Conservation (phyloP, 768 basidiomycete genomes). For the Chalciporus chontae region DNA sequence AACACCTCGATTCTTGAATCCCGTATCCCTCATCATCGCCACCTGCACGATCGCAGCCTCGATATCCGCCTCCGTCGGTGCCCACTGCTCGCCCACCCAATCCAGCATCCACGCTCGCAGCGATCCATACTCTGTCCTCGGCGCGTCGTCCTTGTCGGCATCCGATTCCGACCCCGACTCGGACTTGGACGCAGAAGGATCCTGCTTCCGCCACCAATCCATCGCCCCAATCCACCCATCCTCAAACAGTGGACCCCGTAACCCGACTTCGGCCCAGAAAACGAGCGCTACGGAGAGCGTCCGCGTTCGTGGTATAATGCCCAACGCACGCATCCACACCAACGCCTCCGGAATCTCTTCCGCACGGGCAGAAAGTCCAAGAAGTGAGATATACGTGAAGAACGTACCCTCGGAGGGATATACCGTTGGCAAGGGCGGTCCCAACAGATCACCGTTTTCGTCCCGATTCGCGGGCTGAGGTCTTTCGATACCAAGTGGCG, state of each 20-base stretch:
- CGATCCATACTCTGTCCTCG: constrained; percentile 21
- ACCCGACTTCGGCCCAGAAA: constrained; percentile 69
- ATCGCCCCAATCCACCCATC: constrained; percentile 25
- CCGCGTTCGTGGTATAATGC: constrained; percentile 46
- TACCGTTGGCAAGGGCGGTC: constrained; percentile 32
- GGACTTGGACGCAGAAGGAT: not conserved
- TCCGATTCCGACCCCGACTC: no score
- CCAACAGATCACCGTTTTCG: constrained; percentile 2
- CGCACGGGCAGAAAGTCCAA: constrained; percentile 48
- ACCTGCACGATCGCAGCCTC: constrained; percentile 24
- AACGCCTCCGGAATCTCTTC: constrained; percentile 63
- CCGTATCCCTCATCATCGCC: constrained; percentile 27
- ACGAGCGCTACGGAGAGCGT: constrained; percentile 62
- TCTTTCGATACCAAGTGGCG: constrained; percentile 1
- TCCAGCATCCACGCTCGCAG: constrained; percentile 47
- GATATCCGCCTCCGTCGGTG: constrained; percentile 43
- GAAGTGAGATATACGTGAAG: constrained; percentile 55
- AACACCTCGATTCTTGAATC: no score
- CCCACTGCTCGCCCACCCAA: constrained; percentile 50
- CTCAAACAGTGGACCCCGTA: constrained; percentile 59
- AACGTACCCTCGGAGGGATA: constrained; percentile 52
- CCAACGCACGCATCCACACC: constrained; percentile 69
- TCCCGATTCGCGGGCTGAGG: not conserved
- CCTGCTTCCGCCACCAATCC: constrained; percentile 31
- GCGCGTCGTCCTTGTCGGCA: constrained; percentile 15